Evolutionary conservation across 208 protist species (phyloP).

Genomic region (Polymyxa betae): DNA sequence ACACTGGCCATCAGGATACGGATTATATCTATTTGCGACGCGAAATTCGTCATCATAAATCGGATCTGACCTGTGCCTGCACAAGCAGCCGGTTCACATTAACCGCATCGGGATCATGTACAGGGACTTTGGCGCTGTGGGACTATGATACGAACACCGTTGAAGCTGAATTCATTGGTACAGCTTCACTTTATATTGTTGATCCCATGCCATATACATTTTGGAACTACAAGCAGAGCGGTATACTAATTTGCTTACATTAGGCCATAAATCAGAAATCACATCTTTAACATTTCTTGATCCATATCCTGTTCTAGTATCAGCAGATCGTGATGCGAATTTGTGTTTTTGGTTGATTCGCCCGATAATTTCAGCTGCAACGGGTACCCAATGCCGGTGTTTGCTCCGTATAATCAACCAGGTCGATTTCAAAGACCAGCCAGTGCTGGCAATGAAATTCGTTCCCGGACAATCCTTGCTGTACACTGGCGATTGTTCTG

Average conservation of each 20-base stretch:
- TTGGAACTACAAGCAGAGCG: too few species aligned
- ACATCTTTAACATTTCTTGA: conserved; percentile 22
- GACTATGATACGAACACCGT: conserved; percentile 42
- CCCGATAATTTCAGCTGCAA: neutral
- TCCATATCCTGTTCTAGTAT: conserved; percentile 24
- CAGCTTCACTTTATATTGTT: neutral
- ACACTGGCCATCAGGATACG: neutral
- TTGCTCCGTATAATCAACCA: conserved; percentile 12
- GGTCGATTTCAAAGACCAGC: neutral
- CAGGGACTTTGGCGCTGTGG: neutral
- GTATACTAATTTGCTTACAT: neutral
- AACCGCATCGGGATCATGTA: neutral
- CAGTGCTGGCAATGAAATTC: neutral
- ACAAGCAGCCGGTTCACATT: neutral
- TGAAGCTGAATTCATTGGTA: neutral
- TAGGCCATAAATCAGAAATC: conserved; percentile 20
- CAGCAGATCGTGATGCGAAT: conserved; percentile 1
- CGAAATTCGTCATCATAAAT: neutral
- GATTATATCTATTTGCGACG: neutral
- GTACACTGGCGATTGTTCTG: neutral
- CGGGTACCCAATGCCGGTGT: neutral
- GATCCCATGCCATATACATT: too few species aligned
- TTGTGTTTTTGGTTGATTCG: conserved; percentile 36
- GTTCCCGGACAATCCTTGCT: neutral
- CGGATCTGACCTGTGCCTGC: neutral